Conservation (phyloP, 257 asterid genomes). For the Solanum pinnatisectum region DNA sequence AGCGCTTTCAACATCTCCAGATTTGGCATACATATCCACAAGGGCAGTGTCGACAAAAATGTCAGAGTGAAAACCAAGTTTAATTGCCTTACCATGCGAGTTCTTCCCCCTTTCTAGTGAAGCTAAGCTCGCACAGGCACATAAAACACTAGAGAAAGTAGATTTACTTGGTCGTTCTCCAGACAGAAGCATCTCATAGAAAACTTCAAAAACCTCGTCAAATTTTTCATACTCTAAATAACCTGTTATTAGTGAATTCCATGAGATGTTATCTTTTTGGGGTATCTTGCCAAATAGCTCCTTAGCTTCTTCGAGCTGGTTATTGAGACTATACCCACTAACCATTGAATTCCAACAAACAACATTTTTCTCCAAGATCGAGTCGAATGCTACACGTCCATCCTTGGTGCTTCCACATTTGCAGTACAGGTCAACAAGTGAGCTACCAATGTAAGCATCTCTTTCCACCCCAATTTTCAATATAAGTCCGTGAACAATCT, state of each 20-base stretch:
- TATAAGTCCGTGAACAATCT: conserved; percentile 45
- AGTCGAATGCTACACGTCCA: conserved; percentile 44
- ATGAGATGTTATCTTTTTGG: conserved; percentile 38
- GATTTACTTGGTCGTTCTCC: conserved; percentile 57
- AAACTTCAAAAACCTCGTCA: conserved; percentile 34
- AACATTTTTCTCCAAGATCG: conserved; percentile 35
- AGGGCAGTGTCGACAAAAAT: conserved; percentile 61
- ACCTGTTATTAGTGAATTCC: conserved; percentile 73
- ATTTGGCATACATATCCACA: conserved; percentile 70
- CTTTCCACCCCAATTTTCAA: conserved; percentile 40
- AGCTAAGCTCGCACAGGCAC: conserved; percentile 65
- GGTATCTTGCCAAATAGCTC: conserved; percentile 51
- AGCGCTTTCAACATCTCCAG: conserved; percentile 55
- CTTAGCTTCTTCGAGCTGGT: conserved; percentile 40
- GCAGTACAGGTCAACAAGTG: conserved; percentile 61
- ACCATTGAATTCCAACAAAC: conserved; percentile 75
- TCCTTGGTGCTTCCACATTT: conserved; percentile 49
- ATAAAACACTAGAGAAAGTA: conserved; percentile 63
- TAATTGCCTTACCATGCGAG: conserved; percentile 45
- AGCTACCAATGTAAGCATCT: conserved; percentile 41
- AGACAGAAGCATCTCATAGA: conserved; percentile 44
- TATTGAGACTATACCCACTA: conserved; percentile 60
- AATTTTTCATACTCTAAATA: conserved; percentile 31
- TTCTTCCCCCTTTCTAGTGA: conserved; percentile 55
- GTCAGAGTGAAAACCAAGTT: conserved; percentile 53